Evolutionary conservation across 139 green algal species (phyloP).

Genomic region (Ulvella scutata): DNA sequence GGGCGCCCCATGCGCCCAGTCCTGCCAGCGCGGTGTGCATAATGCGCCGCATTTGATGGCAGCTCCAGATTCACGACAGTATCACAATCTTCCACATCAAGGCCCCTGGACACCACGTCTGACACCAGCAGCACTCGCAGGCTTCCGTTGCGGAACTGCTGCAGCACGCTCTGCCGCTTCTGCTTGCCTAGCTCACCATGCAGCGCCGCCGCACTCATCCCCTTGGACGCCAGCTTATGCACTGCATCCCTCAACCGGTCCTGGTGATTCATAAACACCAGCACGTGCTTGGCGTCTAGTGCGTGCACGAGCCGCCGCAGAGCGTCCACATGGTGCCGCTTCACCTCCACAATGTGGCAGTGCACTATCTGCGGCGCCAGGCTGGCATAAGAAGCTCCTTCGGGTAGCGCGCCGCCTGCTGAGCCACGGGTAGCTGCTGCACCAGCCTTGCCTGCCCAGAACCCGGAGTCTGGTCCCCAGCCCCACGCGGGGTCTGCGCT

Average conservation of each 20-base stretch:
- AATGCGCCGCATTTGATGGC: conserved; percentile 61
- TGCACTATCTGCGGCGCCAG: conserved; percentile 27
- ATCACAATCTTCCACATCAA: conserved; percentile 78
- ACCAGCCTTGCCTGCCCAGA: background rate
- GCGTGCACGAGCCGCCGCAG: conserved; percentile 72
- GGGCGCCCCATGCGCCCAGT: conserved; percentile 52
- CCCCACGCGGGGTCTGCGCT: background rate
- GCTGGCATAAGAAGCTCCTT: background rate
- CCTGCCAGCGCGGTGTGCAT: conserved; percentile 73
- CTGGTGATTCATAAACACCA: conserved; percentile 97
- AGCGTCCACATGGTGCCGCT: conserved; percentile 53
- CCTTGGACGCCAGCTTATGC: conserved; percentile 63
- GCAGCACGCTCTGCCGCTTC: conserved; percentile 43
- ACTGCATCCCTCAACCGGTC: conserved; percentile 63
- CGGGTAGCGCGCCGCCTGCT: conserved; percentile 21
- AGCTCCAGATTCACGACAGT: conserved; percentile 85
- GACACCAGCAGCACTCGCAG: conserved; percentile 65
- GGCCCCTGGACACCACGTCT: conserved; percentile 78
- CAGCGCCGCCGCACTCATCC: conserved; percentile 54
- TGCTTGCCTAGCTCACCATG: conserved; percentile 75
- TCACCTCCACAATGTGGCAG: conserved; percentile 5
- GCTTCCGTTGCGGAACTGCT: conserved; percentile 46
- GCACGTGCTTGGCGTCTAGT: conserved; percentile 32
- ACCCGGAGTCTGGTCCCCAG: conserved; percentile 6
- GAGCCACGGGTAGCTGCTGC: conserved; percentile 1